Evolutionary conservation across 2,329 filamentous ascomycete species (phyloP).

Genomic region (Beauveria pseudobassiana): DNA sequence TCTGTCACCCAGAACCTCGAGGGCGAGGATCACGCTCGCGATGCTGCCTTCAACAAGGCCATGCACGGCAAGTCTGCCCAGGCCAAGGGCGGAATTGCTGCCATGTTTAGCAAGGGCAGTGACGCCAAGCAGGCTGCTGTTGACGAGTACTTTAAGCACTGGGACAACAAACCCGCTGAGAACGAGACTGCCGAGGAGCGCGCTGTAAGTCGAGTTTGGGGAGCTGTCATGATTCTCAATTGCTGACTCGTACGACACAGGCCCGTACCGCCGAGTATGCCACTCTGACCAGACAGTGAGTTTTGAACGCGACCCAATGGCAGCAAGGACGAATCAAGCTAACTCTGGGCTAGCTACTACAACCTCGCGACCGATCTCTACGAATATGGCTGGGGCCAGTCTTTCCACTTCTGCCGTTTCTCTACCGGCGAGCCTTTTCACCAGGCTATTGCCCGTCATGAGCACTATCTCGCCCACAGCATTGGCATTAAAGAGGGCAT

Average conservation of each 20-base stretch:
- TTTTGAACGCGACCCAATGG: constrained; percentile 16
- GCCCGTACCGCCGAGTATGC: constrained; percentile 80
- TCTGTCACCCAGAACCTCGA: constrained; percentile 51
- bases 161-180: constrained; percentile 74
- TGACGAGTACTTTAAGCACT: constrained; percentile 94
- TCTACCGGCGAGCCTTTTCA: constrained; percentile 78
- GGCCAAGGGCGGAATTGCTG: constrained; percentile 64
- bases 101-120: constrained; percentile 77
- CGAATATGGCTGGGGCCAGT: constrained; percentile 94
- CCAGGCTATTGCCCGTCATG: constrained; percentile 89
- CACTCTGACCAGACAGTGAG: constrained; percentile 84
- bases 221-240: constrained; percentile 11
- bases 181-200: constrained; percentile 78
- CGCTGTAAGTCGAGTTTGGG: constrained; percentile 47
- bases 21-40: constrained; percentile 72
- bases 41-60: constrained; percentile 85
- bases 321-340: constrained; percentile 10
- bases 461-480: constrained; percentile 91
- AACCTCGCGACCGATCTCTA: constrained; percentile 94
- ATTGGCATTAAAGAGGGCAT: constrained; percentile 81
- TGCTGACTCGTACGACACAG: constrained; percentile 34
- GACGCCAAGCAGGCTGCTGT: constrained; percentile 72
- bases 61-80: constrained; percentile 69
- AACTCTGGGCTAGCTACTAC: constrained; percentile 61
- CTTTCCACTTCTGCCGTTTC: constrained; percentile 97